These are phyloP conservation scores for Akanthomyces lecanii DNA, from an alignment of 2,329 filamentous ascomycete genomes.

Conservation along the genomic window DNA sequence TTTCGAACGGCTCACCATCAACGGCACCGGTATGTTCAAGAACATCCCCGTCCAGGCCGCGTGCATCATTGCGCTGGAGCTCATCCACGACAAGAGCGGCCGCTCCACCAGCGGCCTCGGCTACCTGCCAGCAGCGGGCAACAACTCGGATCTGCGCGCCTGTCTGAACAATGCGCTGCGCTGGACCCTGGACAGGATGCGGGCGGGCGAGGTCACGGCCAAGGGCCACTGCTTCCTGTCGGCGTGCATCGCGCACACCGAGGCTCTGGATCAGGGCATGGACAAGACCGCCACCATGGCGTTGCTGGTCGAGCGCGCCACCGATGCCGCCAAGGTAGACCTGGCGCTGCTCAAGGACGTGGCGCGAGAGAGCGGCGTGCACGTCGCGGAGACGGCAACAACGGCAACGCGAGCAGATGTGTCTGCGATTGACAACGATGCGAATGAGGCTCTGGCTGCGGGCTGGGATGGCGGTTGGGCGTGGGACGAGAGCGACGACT, in stretches of 20 bases:
- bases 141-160: constrained; percentile 28
- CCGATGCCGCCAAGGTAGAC: constrained; percentile 26
- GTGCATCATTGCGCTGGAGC: constrained; percentile 43
- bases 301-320: constrained; percentile 26
- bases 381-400: not conserved
- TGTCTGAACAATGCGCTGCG: constrained; percentile 26
- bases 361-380: constrained; percentile 27
- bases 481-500: constrained; percentile 17
- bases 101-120: constrained; percentile 30
- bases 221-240: constrained; percentile 38
- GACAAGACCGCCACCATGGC: constrained; percentile 29
- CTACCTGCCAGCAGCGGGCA: constrained; percentile 27
- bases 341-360: constrained; percentile 32
- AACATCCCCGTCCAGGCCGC: constrained; percentile 37
- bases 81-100: constrained; percentile 42
- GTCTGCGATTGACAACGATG: not conserved
- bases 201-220: constrained; percentile 40
- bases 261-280: constrained; percentile 30
- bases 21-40: constrained; percentile 40
- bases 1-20: constrained; percentile 37
- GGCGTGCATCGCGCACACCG: constrained; percentile 30
- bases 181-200: constrained; percentile 34
- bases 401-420: not conserved
- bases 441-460: constrained; percentile 13
- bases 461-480: constrained; percentile 16